Base-by-base conservation (phyloP, 257 asterid genomes). In the Nicotiana tabacum region DNA sequence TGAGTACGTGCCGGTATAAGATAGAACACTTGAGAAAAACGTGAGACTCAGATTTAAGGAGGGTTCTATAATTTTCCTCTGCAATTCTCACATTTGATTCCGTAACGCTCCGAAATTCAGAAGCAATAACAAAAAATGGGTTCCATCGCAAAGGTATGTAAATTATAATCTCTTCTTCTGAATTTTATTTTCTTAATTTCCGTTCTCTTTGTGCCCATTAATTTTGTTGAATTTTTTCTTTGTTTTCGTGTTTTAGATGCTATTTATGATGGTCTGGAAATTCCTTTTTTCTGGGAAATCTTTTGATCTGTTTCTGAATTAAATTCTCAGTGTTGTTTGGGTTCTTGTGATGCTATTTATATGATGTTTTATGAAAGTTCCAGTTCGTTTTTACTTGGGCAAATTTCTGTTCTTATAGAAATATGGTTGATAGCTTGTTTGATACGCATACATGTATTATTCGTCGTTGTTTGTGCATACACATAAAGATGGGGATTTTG, bases 141-240 rank as follows among this genome's bases (percentile, higher is more conserved):
- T 65, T 66, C 78, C 46, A 30, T 66, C 10, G 83, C 32, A 29
- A 81, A 66, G 83, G 83, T 81, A 81, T 30, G 78, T 70, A 43
- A 21, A 21, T 70, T 21, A 2, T 18, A 65, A n/a, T 80, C 33
- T 30, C 16, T 48, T 4, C 9, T 43, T 11, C 57, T 11, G 37
- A 79, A 60, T 11, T 57, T 78, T 10, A 37, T 11, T 57, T 78
- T 10, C 43, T 4, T n/a, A 39, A 43, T 80, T 27, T 16, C 18
- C 11, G 0, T 55, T 64, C 27, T 48, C 21, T 18, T 17, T 30
- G 17, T 70, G 17, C 35, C 58, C 4, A 18, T 70, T n/a, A 3
- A 43, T 37, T 33, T 81, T 81, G 9, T 37, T 68, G 2, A 27
- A 9, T 66, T 81, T 18, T 69, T 43, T 21, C 21, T 21, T 10